Base-by-base conservation (phyloP, 129 eudicot genomes). In the Escallonia rubra region DNA sequence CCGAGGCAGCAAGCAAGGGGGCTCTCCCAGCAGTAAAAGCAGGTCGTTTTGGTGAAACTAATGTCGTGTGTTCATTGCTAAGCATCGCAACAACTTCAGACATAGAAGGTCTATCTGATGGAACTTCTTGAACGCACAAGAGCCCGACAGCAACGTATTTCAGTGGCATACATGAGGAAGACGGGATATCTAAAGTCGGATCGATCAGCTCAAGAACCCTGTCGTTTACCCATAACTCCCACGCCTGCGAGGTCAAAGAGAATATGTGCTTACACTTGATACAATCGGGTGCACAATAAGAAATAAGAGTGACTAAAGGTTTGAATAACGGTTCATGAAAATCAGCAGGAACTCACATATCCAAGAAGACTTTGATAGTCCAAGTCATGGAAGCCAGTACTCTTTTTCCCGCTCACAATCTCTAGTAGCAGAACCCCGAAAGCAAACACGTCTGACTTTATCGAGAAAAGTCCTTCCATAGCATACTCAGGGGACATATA, bases 401-500 rank as follows among this genome's bases (percentile, higher is more conserved):
- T 74, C 72, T 59, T 74, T 61, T 59, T 74, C 61, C 78, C 78
- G 41, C 68, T 74, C 15, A 74, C n/a, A 6, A 74, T 74, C 64
- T 74, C 79, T 23, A 75, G 57, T 11, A 75, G 23, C 54, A 75
- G 44, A 15, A 75, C 80, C 2, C 80, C 70, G n/a, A 12, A 75
- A 75, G 74, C 61, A 41, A 60, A 68, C 2, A 75, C 74, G 45
- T 75, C 69, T 5, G 65, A 68, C 39, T 62, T 75, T 51, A 54
- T 43, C 7, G 79, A 74, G 68, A 61, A 67, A 12, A 10, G 45
- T 43, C 74, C 74, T 9, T 75, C 64, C 74, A 75, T 60, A 38
- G 74, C 79, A 62, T 75, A 75, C 65, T 68, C 69, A 2, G 74
- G 79, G 23, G 74, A 66, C 69, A 67, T 67, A 61, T 68, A 75